Evolutionary conservation across 495 filamentous ascomycete genomes (phyloP), one percentile per base, ranked within the genome.

Genomic region (Lophiotrema nucula): DNA sequence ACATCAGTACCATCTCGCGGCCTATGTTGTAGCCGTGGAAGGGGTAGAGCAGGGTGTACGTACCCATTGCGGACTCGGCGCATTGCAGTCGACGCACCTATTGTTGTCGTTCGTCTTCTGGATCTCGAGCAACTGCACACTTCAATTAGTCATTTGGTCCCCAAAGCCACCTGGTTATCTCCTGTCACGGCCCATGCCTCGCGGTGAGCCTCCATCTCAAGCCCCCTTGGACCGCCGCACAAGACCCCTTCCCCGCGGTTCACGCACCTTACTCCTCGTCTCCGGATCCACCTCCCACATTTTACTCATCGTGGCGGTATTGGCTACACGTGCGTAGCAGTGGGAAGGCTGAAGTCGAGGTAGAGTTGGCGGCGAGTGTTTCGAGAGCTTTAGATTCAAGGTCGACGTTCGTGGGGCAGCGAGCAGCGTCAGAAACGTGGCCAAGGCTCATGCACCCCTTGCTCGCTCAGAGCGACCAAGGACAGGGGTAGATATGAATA

Each of bases 231-330:
- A n/a, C n/a, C n/a, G n/a, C n/a, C n/a, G n/a, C n/a, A n/a, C n/a
- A n/a, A n/a, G n/a, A n/a, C n/a, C n/a, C n/a, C n/a, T n/a, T n/a
- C n/a, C n/a, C n/a, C 31, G 31, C 8, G 31, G 31, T 13, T 25
- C 50, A 63, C 69, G 47, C 77, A 95, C 91, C 84, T 96, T 96
- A 64, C 83, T 86, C 74, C 88, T 84, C 28, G 91, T 96, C 76
- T 96, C 92, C 18, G 92, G 92, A 74, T 97, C 92, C 60, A 97
- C 91, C 73, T 97, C 92, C 92, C 92, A 97, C 88, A 95, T 92
- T 68, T 81, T 82, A 62, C 58, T 67, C 70, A 71, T 72, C 12
- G 33, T 68, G 42, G 35, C 13, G 10, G n/a, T n/a, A n/a, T n/a
- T n/a, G n/a, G n/a, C n/a, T n/a, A n/a, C n/a, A n/a, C n/a, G n/a